Evolutionary conservation across 176 grass and related monocot species (phyloP).

Genomic region (Aegilops speltoides): DNA sequence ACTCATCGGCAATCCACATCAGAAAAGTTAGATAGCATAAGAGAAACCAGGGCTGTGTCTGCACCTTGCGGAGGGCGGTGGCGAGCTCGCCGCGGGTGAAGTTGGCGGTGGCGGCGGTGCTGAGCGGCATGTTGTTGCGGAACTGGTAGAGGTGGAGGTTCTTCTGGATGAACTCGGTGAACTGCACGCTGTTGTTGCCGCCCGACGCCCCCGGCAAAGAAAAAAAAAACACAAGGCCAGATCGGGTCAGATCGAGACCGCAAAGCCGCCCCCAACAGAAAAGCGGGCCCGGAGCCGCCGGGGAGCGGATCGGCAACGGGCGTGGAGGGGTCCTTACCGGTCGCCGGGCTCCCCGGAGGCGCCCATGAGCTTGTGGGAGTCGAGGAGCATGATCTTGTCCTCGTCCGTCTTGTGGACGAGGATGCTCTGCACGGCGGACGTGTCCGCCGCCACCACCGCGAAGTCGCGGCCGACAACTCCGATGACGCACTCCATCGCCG

Average conservation of each 20-base stretch:
- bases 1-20: background rate
- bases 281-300: background rate
- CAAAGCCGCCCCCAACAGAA: background rate
- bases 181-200: conserved; percentile 65
- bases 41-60: background rate
- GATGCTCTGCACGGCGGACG: conserved; percentile 86
- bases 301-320: background rate
- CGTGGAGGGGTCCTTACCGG: conserved; percentile 36
- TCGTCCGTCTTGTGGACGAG: conserved; percentile 76
- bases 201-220: background rate
- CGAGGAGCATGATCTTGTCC: conserved; percentile 97
- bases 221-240: background rate
- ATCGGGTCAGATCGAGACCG: conserved; percentile 30
- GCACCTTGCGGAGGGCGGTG: conserved; percentile 83
- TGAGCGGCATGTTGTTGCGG: conserved; percentile 89
- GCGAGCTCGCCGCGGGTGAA: conserved; percentile 98
- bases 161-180: conserved; percentile 99
- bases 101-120: conserved; percentile 84
- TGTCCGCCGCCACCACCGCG: conserved; percentile 84
- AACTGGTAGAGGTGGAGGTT: conserved; percentile 97
- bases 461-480: conserved; percentile 86
- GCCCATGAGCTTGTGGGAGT: conserved; percentile 97
- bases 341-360: conserved; percentile 97
- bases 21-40: background rate
- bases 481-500: conserved; percentile 84